Evolutionary conservation across 371 early-diverging fungal species (phyloP), one percentile per base, ranked within the genome.

Genomic region (Mortierella sp.): DNA sequence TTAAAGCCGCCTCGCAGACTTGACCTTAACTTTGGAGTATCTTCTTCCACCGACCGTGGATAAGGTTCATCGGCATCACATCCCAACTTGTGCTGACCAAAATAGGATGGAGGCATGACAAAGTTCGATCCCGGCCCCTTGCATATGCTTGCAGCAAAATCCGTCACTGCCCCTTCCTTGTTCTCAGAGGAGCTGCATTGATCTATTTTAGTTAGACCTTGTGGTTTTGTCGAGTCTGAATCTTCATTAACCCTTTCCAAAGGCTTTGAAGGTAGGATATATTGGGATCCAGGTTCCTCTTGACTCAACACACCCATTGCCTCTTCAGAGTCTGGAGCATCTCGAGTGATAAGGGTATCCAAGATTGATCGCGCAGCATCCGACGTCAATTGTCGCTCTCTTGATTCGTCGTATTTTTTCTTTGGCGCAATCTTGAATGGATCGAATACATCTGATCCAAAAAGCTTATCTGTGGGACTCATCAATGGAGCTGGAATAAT

Each of bases 391-490:
- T 62, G 22, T 49, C 5, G 49, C 16, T 18, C 55, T 32, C 14
- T 28, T 35, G 45, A 18, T 30, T 62, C 67, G 11, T 47, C 20
- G 20, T 2, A 9, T 16, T 16, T 52, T 26, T 30, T 57, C 40
- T 59, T 51, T 39, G 66, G 63, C 6, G 43, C 52, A 16, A 64
- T 40, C 5, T 66, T 60, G 58, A 66, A 63, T 8, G 72, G 70
- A 58, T 64, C 70, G 49, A 73, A 62, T 6, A 47, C 49, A 59
- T 78, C 78, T 24, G 64, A 47, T 5, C 67, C 73, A 45, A 26
- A 62, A 18, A 66, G 22, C 6, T 51, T 73, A 32, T 73, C 73
- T 37, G 63, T 78, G 6, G 78, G 70, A 30, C 74, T 78, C 55
- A 70, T 45, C 22, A 60, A 16, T 16, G 65, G 43, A 5, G 47